Evolutionary conservation across 2,329 filamentous ascomycete genomes (phyloP).

Genomic region (Fusarium tricinctum): DNA sequence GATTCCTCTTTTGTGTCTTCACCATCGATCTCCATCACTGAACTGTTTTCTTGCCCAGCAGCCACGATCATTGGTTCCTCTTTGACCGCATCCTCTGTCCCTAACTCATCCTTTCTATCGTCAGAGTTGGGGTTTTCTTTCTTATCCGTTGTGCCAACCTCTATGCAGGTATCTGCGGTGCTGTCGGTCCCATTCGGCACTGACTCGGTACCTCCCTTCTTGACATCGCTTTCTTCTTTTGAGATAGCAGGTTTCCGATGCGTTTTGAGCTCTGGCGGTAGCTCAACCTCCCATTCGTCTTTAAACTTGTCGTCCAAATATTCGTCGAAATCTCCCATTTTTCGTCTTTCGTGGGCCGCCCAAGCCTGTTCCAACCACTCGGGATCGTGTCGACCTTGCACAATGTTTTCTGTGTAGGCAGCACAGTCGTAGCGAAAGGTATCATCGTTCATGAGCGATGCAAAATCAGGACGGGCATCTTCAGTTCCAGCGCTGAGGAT

Average conservation of each 20-base stretch:
- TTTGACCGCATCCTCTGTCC: background rate
- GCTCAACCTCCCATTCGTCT: constrained; percentile 61
- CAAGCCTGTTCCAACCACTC: constrained; percentile 68
- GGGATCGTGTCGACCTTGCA: constrained; percentile 64
- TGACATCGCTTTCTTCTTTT: constrained; percentile 21
- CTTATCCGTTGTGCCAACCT: constrained; percentile 7
- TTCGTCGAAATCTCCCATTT: constrained; percentile 64
- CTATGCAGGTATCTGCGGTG: constrained; percentile 8
- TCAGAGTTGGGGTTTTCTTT: background rate
- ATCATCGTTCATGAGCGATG: constrained; percentile 61
- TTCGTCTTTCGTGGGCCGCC: constrained; percentile 64
- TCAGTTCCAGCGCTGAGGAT: constrained; percentile 55
- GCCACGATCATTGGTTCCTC: constrained; percentile 2
- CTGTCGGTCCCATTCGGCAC: constrained; percentile 1
- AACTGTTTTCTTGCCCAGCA: constrained; percentile 4
- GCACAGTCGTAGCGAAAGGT: constrained; percentile 63
- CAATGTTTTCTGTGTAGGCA: constrained; percentile 62
- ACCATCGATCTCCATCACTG: constrained; percentile 33
- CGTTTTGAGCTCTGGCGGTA: constrained; percentile 55
- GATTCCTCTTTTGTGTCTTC: constrained; percentile 19
- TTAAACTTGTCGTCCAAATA: constrained; percentile 62
- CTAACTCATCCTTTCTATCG: constrained; percentile 8
- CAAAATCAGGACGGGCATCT: constrained; percentile 58
- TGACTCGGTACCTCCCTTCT: constrained; percentile 30
- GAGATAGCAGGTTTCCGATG: constrained; percentile 2